Evolutionary conservation across 83 land plant species (phyloP).

Genomic region (Isoetes engelmannii): DNA sequence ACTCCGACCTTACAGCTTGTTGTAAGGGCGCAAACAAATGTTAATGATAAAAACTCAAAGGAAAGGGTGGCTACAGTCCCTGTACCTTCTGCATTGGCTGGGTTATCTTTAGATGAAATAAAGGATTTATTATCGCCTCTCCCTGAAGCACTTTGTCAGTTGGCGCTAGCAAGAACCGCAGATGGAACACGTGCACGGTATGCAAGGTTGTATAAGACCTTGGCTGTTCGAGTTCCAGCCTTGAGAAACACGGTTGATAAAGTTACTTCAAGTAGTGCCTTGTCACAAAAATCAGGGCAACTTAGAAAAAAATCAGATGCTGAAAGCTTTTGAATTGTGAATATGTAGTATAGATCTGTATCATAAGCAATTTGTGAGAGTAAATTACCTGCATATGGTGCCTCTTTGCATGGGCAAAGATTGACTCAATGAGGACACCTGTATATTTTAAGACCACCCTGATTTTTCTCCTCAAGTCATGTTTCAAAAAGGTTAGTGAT

Average conservation of each 20-base stretch:
- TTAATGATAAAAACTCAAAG: neutral
- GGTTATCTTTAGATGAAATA: constrained; percentile 10
- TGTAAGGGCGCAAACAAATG: constrained; percentile 7
- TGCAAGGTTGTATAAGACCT: constrained; percentile 17
- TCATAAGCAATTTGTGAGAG: too few relatives aligned
- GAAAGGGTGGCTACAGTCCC: constrained; percentile 6
- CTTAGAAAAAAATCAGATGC: too few relatives aligned
- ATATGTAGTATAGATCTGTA: too few relatives aligned
- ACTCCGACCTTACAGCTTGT: constrained; percentile 8
- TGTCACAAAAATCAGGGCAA: too few relatives aligned
- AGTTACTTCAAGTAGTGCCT: neutral
- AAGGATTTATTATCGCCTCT: constrained; percentile 1
- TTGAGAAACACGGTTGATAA: neutral
- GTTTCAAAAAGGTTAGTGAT: too few relatives aligned
- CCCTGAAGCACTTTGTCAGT: constrained; percentile 5
- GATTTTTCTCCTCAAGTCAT: too few relatives aligned
- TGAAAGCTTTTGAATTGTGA: too few relatives aligned
- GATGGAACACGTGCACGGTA: constrained; percentile 14
- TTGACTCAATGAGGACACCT: too few relatives aligned
- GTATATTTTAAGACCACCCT: too few relatives aligned
- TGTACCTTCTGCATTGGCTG: constrained; percentile 6
- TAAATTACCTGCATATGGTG: too few relatives aligned
- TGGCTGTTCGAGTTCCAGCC: constrained; percentile 12
- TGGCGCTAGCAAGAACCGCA: constrained; percentile 9
- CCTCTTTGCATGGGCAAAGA: too few relatives aligned